Percentiles rank a stretch among this genome's conserved stretches.
Evolutionary conservation across 345 rosid genomes (phyloP).

Genomic region (Balakata baccata): DNA sequence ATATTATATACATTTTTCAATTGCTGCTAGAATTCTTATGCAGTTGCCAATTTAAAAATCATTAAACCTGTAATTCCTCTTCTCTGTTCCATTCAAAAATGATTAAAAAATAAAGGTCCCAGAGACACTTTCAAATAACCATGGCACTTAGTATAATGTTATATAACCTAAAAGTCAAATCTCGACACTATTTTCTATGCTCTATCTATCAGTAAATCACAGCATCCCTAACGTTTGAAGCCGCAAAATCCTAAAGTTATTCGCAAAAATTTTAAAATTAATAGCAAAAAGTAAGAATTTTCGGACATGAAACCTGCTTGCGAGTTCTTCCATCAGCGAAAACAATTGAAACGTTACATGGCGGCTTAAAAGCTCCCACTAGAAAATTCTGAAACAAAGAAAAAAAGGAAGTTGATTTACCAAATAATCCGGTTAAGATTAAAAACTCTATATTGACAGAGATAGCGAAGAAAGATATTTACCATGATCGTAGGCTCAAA

Average conservation of each 20-base stretch:
- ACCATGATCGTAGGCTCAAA: not conserved
- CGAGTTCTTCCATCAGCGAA: slow-evolving; percentile 48
- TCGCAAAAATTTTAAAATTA: not conserved
- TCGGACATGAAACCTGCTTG: slow-evolving; percentile 36
- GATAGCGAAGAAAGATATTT: not conserved
- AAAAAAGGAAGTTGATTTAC: not conserved
- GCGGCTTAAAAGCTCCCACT: slow-evolving; percentile 56
- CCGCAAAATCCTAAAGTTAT: not conserved
- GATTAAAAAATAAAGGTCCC: too few species aligned
- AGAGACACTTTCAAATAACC: too few species aligned
- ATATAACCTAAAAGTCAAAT: not conserved
- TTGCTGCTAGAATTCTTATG: not conserved
- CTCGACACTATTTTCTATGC: not conserved
- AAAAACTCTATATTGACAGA: not conserved
- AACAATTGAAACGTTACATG: slow-evolving; percentile 40
- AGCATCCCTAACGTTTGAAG: not conserved
- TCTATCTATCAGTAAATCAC: not conserved
- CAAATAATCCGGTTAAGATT: not conserved
- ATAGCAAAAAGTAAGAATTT: not conserved
- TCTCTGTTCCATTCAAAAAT: too few species aligned
- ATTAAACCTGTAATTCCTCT: not conserved
- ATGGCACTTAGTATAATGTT: not conserved
- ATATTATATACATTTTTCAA: not conserved
- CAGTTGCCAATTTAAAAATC: not conserved
- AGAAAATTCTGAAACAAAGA: slow-evolving; percentile 38